phyloP scores from a whole-genome alignment of 2,329 filamentous ascomycete species.

The Penicillium sp. region DNA sequence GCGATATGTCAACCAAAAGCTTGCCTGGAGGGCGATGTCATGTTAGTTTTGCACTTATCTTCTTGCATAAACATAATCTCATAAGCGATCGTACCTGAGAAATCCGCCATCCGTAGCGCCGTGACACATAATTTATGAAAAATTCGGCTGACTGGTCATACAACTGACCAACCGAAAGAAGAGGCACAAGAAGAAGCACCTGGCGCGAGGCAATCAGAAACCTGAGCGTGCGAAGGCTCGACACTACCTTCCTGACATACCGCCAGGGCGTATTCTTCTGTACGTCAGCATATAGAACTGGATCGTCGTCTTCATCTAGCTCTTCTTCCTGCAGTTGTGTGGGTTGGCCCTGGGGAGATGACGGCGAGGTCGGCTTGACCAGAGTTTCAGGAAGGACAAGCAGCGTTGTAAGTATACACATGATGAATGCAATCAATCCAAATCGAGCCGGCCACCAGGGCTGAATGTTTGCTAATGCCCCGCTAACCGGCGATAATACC shows the following conservation, averaged over 20 bases:
- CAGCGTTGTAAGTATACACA: conserved; percentile 7
- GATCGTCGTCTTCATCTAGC: conserved; percentile 14
- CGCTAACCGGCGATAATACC: conserved; percentile 11
- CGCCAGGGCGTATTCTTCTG: conserved; percentile 9
- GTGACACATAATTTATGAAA: conserved; percentile 13
- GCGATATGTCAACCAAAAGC: conserved; percentile 14
- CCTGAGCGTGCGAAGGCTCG: conserved; percentile 9
- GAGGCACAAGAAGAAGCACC: conserved; percentile 7
- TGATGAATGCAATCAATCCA: conserved; percentile 13
- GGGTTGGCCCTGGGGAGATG: neutral
- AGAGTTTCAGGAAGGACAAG: conserved; percentile 14
- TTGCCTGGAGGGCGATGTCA: neutral
- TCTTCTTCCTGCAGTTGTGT: conserved; percentile 6
- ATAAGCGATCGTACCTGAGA: conserved; percentile 8
- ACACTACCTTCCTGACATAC: neutral
- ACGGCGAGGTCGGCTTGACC: neutral
- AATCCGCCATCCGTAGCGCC: conserved; percentile 14
- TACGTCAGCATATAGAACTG: conserved; percentile 9
- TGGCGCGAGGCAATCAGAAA: conserved; percentile 12
- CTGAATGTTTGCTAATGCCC: conserved; percentile 8
- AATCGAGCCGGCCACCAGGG: conserved; percentile 15
- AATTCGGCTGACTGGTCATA: conserved; percentile 13
- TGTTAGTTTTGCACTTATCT: neutral
- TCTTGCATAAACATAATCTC: neutral
- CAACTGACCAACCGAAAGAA: conserved; percentile 14